Base-by-base conservation (phyloP, 768 basidiomycete genomes). In the Gelatoporia subvermispora region DNA sequence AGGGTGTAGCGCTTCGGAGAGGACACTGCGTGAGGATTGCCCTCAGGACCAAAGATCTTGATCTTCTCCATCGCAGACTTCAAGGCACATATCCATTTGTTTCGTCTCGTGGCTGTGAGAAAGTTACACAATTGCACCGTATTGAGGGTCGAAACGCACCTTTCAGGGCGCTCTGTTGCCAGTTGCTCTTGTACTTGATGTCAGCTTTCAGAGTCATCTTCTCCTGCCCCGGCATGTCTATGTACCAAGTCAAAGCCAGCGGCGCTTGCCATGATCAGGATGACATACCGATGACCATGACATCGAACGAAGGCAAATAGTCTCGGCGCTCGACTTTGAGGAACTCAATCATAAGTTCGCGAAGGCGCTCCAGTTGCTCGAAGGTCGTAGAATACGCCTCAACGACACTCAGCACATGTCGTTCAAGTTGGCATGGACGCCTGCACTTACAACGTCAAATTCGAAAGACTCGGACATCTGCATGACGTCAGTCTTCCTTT, bases 71-170 rank as follows among this genome's bases (percentile, higher is more conserved):
- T 69, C 41, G 79, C 75, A 39, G 76, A 62, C 67, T 93, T 94
- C 47, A 96, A 73, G 15, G 87, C 85, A 65, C 90, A 93, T 37
- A 93, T 77, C 91, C 91, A 94, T 67, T 91, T 94, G 72, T 93
- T 93, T 31, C 89, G 78, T 47, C 91, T 78, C 66, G 84, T 82
- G 2, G 84, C 84, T 82, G 60, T 23, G 48, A 13, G 31, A n/a
- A 18, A 41, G 9, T 25, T 13, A 37, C 22, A 34, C 17, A 16
- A 16, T 31, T 16, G 24, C 8, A 23, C 7, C 4, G 23, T 8
- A 41, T 13, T 8, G 17, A 41, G 20, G 22, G 8, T 10, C 22
- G 36, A 41, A 41, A 47, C 39, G 15, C 57, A 83, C 83, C 72
- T 74, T 82, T 87, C 8, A 88, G 68, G 2, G 82, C 81, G 17